Evolutionary conservation across 148 eudicot genomes (phyloP), one percentile per base, ranked within the genome.

Genomic region (Rheum nobile): DNA sequence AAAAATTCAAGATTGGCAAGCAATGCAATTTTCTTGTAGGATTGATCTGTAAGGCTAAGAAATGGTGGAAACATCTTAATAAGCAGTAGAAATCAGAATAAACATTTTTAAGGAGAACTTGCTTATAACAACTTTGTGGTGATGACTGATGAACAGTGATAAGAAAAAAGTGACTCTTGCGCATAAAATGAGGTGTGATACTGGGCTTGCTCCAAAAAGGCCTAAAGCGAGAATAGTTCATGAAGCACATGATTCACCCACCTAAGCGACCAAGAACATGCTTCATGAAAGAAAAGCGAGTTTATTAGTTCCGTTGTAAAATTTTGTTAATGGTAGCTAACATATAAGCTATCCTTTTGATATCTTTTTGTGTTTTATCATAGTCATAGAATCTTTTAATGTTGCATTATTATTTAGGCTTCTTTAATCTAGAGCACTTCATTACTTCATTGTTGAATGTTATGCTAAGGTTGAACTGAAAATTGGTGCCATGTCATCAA

Each of bases 21-120:
- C 78, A 80, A 83, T 32, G 91, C 83, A 44, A 89, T 84, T 28
- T 82, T 83, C 84, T 79, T 79, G 90, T 94, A 94, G 74, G 79
- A 88, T 75, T 39, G 80, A 78, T 91, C 96, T 47, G 98, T 85
- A 72, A 94, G 86, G 83, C 98, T 94, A 74, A 37, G 67, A 83
- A 48, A 8, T 50, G 75, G 74, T 68, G 80, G 65, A 73, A 39
- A 50, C 67, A 61, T n/a, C 35, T 24, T 70, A 34, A 74, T 29
- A 74, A 10, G 68, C 9, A 12, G 13, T 19, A 67, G 38, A 54
- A 48, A 54, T 8, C 8, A 54, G 22, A 54, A 54, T 11, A 21
- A 48, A 21, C 29, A 21, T 22, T 54, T 54, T 54, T 7, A 21
- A 54, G 29, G 10, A 24, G 28, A 54, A 54, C 61, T n/a, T 21